Evolutionary conservation across 345 rosid species (phyloP).

Genomic region (Combretum micranthum): DNA sequence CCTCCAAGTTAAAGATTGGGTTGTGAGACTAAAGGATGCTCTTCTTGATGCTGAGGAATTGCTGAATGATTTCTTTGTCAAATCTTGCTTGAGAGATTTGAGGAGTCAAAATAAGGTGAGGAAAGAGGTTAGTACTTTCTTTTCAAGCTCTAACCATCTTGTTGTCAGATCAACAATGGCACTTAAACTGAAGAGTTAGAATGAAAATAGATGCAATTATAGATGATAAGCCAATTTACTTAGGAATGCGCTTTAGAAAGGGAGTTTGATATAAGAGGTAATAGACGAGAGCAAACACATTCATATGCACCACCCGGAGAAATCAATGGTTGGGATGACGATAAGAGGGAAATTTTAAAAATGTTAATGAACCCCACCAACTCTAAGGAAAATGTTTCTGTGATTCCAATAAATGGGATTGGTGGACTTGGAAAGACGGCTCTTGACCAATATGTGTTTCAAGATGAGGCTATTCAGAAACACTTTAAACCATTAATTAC

Average conservation of each 20-base stretch:
- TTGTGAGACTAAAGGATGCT: conserved; percentile 15
- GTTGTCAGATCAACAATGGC: neutral
- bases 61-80: conserved; percentile 21
- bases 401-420: conserved; percentile 12
- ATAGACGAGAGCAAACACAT: conserved; percentile 1
- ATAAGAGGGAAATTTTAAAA: neutral
- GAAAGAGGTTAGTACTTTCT: conserved; percentile 2
- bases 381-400: neutral
- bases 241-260: neutral
- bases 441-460: conserved; percentile 7
- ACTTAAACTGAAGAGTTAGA: neutral
- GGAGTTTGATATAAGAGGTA: neutral
- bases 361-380: neutral
- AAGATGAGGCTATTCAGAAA: neutral
- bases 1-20: conserved; percentile 15
- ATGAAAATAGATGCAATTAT: neutral
- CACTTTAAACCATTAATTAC: neutral
- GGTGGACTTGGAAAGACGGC: conserved; percentile 14
- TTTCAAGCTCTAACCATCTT: neutral
- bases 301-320: neutral
- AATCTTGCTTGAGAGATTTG: neutral
- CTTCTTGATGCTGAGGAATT: conserved; percentile 27
- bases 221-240: neutral
- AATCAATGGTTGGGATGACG: neutral
- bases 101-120: neutral